Evolutionary conservation across 163 green algal species (phyloP), one percentile per base, ranked within the genome.

Genomic region (Picocystis sp.): DNA sequence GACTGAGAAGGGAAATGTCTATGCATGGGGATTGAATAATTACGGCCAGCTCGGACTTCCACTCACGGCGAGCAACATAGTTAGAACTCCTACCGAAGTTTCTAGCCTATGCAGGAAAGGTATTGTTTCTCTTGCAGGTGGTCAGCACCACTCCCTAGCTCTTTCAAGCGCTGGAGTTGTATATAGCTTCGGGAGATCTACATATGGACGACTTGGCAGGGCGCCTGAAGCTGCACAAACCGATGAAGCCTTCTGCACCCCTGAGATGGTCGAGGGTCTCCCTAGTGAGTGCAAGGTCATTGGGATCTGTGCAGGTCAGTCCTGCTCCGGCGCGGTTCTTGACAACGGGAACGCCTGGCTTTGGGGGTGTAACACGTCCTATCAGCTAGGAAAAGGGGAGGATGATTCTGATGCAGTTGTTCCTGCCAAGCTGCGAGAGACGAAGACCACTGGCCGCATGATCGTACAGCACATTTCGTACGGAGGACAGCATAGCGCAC

Each of bases 1-100:
- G 33, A 66, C 62, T 15, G 51, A 64, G 12, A 44, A 55, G 9
- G 78, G 81, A 51, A 47, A 65, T 11, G 65, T 88, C 0, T 75
- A 67, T 22, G 76, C 67, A 0, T 90, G 76, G 68, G 86, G 86
- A 11, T 72, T 95, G 9, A 93, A 93, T 75, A 90, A 92, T 66
- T 84, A 79, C 49, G 77, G 78, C 14, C 84, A 95, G 75, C 69
- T 93, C 19, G 81, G 58, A 13, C 49, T 89, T 22, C 47, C 47
- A 33, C 17, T 45, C n/a, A 38, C 29, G n/a, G 22, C 71, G 22
- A 56, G 64, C 46, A 58, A 67, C 65, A 48, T 74, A 12, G 43
- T 77, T 43, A 79, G 65, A 57, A 47, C 57, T 12, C 80, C 77
- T 11, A 61, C 51, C 3, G 22, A 57, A 25, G 62, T 83, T 1